A percentile compares a stretch with the other conserved stretches of the same genome.
These are phyloP conservation scores for Bimuria novae-zelandiae DNA, from an alignment of 2,329 filamentous ascomycete species.

Conservation along the genomic window DNA sequence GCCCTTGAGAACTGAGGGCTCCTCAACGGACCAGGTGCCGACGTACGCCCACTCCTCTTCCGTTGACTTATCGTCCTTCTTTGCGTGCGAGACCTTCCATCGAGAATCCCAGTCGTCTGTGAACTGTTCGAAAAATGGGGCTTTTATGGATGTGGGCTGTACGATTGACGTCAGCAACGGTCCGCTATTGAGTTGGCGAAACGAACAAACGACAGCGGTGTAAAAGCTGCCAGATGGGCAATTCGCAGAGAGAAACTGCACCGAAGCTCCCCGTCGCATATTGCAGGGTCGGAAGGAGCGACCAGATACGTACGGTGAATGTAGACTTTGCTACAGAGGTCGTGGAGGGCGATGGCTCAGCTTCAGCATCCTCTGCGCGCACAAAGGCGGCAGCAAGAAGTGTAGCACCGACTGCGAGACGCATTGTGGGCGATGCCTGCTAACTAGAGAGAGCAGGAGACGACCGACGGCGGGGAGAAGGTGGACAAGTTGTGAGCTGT, in stretches of 20 bases:
- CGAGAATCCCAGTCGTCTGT: conserved; percentile 91
- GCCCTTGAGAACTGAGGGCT: conserved; percentile 86
- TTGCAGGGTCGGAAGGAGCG: neutral
- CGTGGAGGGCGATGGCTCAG: conserved; percentile 59
- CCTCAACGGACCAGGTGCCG: conserved; percentile 95
- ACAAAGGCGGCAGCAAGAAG: conserved; percentile 73
- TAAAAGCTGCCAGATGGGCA: neutral
- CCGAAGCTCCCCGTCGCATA: conserved; percentile 1
- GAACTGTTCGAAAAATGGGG: conserved; percentile 97
- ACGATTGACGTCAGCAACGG: conserved; percentile 20
- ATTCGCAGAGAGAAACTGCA: neutral
- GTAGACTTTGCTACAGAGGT: conserved; percentile 71
- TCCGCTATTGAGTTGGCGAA: neutral
- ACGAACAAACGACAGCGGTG: neutral
- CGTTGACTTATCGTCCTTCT: conserved; percentile 83
- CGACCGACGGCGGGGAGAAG: conserved; percentile 22
- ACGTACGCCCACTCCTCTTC: conserved; percentile 95
- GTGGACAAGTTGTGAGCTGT: conserved; percentile 22
- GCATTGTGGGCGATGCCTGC: conserved; percentile 43
- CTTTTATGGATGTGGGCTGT: conserved; percentile 86
- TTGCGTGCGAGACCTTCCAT: conserved; percentile 95
- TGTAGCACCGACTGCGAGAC: conserved; percentile 75
- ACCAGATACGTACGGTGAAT: conserved; percentile 74
- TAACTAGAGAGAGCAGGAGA: conserved; percentile 35
- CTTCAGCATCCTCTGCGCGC: conserved; percentile 66